Percentiles rank a stretch among this genome's conserved stretches.
Evolutionary conservation across 371 early-diverging fungal genomes (phyloP).

Genomic region (Rhizopus sp.): DNA sequence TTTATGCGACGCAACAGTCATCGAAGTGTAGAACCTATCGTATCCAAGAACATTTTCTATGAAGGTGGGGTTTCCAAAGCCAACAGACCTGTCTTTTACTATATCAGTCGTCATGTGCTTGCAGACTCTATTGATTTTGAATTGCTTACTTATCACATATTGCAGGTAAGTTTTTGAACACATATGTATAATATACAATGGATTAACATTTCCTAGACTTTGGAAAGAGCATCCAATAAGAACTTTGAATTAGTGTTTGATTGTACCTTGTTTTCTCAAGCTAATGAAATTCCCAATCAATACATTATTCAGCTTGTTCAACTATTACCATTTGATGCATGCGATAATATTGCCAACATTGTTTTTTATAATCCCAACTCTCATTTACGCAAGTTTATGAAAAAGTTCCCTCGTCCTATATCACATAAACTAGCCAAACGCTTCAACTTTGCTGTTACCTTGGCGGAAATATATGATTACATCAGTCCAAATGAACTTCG

Average conservation of each 20-base stretch:
- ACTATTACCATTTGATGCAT: constrained; percentile 66
- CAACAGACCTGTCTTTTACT: constrained; percentile 81
- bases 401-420: constrained; percentile 59
- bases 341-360: constrained; percentile 56
- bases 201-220: constrained; percentile 30
- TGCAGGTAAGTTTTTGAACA: constrained; percentile 55
- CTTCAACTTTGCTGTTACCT: constrained; percentile 62
- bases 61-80: constrained; percentile 81
- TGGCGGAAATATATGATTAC: constrained; percentile 74
- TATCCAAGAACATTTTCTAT: constrained; percentile 73
- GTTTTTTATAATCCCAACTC: constrained; percentile 84
- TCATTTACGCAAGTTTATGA: constrained; percentile 71
- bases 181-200: not conserved
- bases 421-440: constrained; percentile 64
- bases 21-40: constrained; percentile 65
- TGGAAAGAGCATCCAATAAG: constrained; percentile 60
- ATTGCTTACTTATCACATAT: constrained; percentile 68
- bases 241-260: constrained; percentile 84
- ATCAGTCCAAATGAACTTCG: constrained; percentile 71
- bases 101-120: constrained; percentile 75
- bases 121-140: constrained; percentile 85
- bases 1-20: constrained; percentile 80
- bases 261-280: constrained; percentile 75
- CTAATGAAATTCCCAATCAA: constrained; percentile 81
- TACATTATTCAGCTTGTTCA: constrained; percentile 77